Conservation (phyloP, 768 basidiomycete genomes). For the Calocera cornea region DNA sequence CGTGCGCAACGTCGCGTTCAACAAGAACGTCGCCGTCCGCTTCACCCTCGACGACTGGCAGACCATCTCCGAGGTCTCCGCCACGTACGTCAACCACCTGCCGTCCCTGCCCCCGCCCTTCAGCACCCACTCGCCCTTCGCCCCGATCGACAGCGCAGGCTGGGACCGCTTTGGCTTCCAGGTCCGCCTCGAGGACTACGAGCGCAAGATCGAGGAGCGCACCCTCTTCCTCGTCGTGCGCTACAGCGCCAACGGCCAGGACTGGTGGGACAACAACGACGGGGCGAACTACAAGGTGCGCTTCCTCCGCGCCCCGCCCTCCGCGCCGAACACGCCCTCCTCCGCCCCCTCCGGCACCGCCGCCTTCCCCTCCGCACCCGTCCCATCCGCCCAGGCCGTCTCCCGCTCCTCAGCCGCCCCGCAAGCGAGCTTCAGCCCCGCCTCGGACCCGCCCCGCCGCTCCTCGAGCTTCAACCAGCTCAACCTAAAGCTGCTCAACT, state of each 20-base stretch:
- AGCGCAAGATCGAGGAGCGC: constrained; percentile 60
- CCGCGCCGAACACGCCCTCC: neutral
- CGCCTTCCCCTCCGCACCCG: neutral
- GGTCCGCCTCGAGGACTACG: constrained; percentile 62
- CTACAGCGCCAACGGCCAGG: constrained; percentile 45
- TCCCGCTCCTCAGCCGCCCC: neutral
- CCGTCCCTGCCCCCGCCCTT: neutral
- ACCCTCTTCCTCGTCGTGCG: constrained; percentile 66
- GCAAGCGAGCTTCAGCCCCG: neutral
- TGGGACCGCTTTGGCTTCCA: constrained; percentile 67
- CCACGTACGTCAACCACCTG: constrained; percentile 42
- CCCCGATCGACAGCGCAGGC: constrained; percentile 14
- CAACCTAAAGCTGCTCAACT: constrained; percentile 4
- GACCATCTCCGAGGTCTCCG: constrained; percentile 86
- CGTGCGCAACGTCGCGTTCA: constrained; percentile 74
- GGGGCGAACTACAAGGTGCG: constrained; percentile 65
- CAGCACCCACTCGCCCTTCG: neutral
- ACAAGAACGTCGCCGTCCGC: constrained; percentile 74
- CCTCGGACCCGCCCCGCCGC: neutral
- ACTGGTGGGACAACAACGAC: constrained; percentile 87
- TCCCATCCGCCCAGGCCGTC: neutral
- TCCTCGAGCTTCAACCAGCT: neutral
- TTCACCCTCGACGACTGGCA: constrained; percentile 95
- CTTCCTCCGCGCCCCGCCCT: constrained; percentile 33
- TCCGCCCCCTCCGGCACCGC: neutral